These are phyloP conservation scores for Epichloe aotearoae DNA, from an alignment of 2,329 filamentous ascomycete genomes.

Conservation along the genomic window DNA sequence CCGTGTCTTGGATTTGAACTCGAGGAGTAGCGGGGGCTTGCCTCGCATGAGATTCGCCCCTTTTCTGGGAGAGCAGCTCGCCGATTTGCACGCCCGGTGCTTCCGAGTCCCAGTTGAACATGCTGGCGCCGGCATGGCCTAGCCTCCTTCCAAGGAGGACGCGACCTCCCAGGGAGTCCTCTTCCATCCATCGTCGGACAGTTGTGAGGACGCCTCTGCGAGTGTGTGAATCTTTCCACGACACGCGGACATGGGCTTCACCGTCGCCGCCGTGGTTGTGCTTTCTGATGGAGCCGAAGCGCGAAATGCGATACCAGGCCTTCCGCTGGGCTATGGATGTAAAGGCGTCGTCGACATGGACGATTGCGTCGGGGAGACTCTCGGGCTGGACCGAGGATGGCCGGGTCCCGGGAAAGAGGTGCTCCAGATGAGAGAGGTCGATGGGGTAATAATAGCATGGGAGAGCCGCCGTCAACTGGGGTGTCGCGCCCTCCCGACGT, in stretches of 20 bases:
- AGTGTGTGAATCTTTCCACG: slow-evolving; percentile 42
- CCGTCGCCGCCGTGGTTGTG: slow-evolving; percentile 45
- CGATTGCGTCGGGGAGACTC: slow-evolving; percentile 30
- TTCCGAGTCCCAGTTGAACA: slow-evolving; percentile 49
- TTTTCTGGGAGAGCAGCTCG: slow-evolving; percentile 19
- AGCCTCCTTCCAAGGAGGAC: slow-evolving; percentile 23
- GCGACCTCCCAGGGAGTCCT: slow-evolving; percentile 45
- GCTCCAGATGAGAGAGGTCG: slow-evolving; percentile 20
- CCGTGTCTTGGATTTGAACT: no score
- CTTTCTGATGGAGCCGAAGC: slow-evolving; percentile 43
- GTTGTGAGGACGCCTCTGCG: slow-evolving; percentile 42
- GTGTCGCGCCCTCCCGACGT: neutral
- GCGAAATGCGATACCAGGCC: slow-evolving; percentile 51
- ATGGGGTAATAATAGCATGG: slow-evolving; percentile 17
- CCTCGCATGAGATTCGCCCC: slow-evolving; percentile 6
- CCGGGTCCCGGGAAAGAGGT: slow-evolving; percentile 18
- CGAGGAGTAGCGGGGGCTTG: slow-evolving; percentile 10
- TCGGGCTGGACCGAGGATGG: slow-evolving; percentile 17
- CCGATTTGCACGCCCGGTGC: slow-evolving; percentile 35
- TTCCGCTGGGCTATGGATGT: slow-evolving; percentile 43
- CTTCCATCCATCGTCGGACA: slow-evolving; percentile 53
- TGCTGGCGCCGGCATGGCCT: slow-evolving; percentile 29
- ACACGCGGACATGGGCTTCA: slow-evolving; percentile 40
- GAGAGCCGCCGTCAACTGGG: slow-evolving; percentile 7
- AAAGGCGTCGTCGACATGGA: slow-evolving; percentile 42